Evolutionary conservation across 192 early-diverging fungal species (phyloP), one percentile per base, ranked within the genome.

Genomic region (Coemansia sp.): DNA sequence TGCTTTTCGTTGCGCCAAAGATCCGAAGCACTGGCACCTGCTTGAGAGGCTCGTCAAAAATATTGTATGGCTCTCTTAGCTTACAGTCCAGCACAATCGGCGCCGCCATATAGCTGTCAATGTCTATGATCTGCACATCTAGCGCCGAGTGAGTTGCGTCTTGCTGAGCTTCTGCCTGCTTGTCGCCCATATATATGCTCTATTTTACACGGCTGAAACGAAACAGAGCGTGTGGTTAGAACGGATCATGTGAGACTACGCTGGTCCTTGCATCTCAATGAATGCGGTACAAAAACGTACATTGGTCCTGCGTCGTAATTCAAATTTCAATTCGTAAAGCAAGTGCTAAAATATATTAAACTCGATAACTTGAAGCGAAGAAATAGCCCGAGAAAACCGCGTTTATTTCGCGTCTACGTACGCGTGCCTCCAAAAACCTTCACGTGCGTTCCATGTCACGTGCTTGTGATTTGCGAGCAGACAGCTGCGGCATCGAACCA

Each of bases 1-100:
- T 89, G 35, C 62, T 72, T 33, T 65, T 71, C 4, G 90, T 90
- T 0, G 87, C 70, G 2, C 93, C 93, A 74, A 90, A 97, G n/a
- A 95, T 79, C 10, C 95, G 83, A 55, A 97, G 68, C 7, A 92
- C 83, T 5, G 83, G 76, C 10, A 82, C 80, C 53, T 76, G 60
- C 15, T 46, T 61, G 20, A 75, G 65, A 29, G 78, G 70, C 41
- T 60, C 41, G 5, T 67, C 59, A 55, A 69, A 72, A 34, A 80
- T 32, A 43, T 68, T 80, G 55, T 74, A 80, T 4, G 78, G 78
- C 7, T 42, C 20, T n/a, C 56, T 59, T n/a, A 71, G 41, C 34
- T 23, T 52, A 36, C 73, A 63, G 52, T 75, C 73, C 1, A 58
- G 58, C 15, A 68, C 32, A 3, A 61, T 69, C 4, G 72, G 73